Evolutionary conservation across 805 yeast genomes (phyloP).

Genomic region (Saturnispora sekii): DNA sequence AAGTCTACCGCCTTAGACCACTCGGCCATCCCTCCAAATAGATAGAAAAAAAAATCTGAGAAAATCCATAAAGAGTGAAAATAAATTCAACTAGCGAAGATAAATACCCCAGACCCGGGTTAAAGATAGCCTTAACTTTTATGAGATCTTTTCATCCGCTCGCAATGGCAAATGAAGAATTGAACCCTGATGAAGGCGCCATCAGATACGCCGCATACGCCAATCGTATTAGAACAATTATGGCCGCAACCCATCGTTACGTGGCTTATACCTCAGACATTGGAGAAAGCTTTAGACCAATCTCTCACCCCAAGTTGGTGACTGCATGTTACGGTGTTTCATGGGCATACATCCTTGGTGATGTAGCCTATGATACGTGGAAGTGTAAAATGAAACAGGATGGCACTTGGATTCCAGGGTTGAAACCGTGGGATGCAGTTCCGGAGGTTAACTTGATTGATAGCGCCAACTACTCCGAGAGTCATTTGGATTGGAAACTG

Average conservation of each 20-base stretch:
- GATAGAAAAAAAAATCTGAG: not conserved
- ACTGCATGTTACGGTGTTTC: conserved; percentile 59
- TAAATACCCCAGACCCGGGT: too few relatives aligned
- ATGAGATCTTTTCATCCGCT: not conserved
- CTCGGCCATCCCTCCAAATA: conserved; percentile 18
- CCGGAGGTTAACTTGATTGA: conserved; percentile 35
- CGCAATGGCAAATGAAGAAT: conserved; percentile 6
- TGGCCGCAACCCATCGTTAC: conserved; percentile 66
- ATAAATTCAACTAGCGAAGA: too few relatives aligned
- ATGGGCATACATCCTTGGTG: conserved; percentile 69
- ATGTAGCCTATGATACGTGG: conserved; percentile 68
- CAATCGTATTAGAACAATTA: conserved; percentile 59
- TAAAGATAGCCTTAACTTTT: not conserved
- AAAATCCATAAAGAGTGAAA: too few relatives aligned
- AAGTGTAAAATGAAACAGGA: conserved; percentile 55
- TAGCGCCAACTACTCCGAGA: conserved; percentile 26
- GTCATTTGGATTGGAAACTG: conserved; percentile 53
- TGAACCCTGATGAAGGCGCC: conserved; percentile 19
- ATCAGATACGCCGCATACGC: conserved; percentile 80
- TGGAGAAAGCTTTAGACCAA: conserved; percentile 80
- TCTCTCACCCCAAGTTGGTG: conserved; percentile 63
- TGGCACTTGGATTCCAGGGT: conserved; percentile 50
- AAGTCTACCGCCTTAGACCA: conserved; percentile 20
- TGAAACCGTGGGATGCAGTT: conserved; percentile 56
- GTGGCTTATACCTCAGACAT: conserved; percentile 82